Conservation (phyloP, 106 monocot genomes). For the Agapanthus africanus region DNA sequence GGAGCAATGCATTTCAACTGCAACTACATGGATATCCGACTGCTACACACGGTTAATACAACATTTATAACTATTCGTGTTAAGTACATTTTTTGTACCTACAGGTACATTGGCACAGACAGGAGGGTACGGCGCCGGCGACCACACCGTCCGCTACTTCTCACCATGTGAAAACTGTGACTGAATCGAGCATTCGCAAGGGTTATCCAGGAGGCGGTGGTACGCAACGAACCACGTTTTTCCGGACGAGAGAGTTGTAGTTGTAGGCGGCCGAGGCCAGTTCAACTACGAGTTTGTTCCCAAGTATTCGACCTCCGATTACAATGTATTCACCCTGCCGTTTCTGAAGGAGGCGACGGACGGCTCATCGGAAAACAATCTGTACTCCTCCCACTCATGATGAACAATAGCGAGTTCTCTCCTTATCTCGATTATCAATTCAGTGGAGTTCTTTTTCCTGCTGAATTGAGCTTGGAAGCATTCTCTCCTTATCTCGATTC, state of each 20-base stretch:
- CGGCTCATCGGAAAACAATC: conserved; percentile 14
- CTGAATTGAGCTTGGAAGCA: conserved; percentile 76
- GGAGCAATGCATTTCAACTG: too few species aligned
- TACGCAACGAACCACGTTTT: conserved; percentile 19
- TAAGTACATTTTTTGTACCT: too few species aligned
- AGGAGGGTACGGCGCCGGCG: conserved; percentile 19
- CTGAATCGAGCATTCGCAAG: conserved; percentile 11
- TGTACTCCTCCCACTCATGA: conserved; percentile 25
- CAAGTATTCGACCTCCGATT: conserved; percentile 3
- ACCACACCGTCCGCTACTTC: conserved; percentile 17
- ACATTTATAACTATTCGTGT: too few species aligned
- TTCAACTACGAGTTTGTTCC: conserved; percentile 35
- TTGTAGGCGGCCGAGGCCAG: conserved; percentile 14
- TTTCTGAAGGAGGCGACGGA: conserved; percentile 12
- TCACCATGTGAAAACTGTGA: conserved; percentile 10
- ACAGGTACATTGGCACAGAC: conserved; percentile 17
- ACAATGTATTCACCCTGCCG: neutral
- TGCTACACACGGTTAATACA: too few species aligned
- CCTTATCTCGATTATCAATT: too few species aligned
- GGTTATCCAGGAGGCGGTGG: conserved; percentile 14
- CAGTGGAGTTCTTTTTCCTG: conserved; percentile 32
- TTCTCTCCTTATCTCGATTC: conserved; percentile 56
- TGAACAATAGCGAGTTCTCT: conserved; percentile 19
- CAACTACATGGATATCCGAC: too few species aligned
- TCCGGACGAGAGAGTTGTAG: conserved; percentile 18